A percentile compares a stretch with the other conserved stretches of the same genome.
These are phyloP conservation scores for Crassisporium funariophilum DNA, from an alignment of 768 basidiomycete genomes.

Conservation along the genomic window DNA sequence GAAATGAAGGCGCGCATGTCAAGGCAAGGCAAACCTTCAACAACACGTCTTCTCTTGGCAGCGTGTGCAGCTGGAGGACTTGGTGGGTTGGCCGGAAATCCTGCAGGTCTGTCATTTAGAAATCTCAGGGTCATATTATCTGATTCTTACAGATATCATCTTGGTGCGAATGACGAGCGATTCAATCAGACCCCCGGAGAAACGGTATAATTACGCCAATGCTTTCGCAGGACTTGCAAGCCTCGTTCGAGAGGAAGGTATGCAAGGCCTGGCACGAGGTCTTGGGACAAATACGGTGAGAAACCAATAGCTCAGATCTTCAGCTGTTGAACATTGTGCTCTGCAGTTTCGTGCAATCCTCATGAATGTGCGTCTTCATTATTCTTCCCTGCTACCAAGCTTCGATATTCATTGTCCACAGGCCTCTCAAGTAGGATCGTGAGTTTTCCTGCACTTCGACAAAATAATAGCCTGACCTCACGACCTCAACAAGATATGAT, in stretches of 20 bases:
- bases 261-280: constrained; percentile 69
- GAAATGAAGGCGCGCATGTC: constrained; percentile 65
- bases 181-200: constrained; percentile 68
- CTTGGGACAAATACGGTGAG: constrained; percentile 77
- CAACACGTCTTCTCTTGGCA: constrained; percentile 57
- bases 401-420: constrained; percentile 24
- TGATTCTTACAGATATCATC: constrained; percentile 53
- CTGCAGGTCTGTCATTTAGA: constrained; percentile 53
- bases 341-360: constrained; percentile 55
- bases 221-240: constrained; percentile 71
- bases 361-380: constrained; percentile 64
- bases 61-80: constrained; percentile 76
- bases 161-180: constrained; percentile 91
- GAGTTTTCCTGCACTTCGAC: constrained; percentile 34
- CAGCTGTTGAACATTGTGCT: constrained; percentile 10
- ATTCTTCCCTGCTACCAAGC: constrained; percentile 8
- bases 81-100: constrained; percentile 86
- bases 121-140: constrained; percentile 1
- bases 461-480: background rate
- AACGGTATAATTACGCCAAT: constrained; percentile 78
- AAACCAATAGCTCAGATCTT: constrained; percentile 3
- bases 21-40: constrained; percentile 50
- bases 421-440: constrained; percentile 87
- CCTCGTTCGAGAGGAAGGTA: constrained; percentile 70
- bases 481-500: constrained; percentile 58